Evolutionary conservation across 2,329 filamentous ascomycete genomes (phyloP), one percentile per base, ranked within the genome.

Genomic region (Fusarium domesticum): DNA sequence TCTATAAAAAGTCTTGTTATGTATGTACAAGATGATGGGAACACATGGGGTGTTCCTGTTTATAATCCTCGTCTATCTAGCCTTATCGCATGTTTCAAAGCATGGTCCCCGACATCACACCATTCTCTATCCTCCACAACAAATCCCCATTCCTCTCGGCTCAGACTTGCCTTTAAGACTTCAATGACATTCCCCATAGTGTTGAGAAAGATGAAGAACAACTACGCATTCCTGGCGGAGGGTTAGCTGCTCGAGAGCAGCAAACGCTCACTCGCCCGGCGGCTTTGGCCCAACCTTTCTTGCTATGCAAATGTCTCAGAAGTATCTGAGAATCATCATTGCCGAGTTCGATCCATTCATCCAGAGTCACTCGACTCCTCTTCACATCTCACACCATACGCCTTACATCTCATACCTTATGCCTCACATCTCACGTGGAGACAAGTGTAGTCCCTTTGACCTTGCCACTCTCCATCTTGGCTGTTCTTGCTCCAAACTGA

Each of bases 401-500:
- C n/a, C n/a, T n/a, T n/a, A n/a, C n/a, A n/a, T n/a, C n/a, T 28
- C 23, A 28, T 10, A 28, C 8, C 10, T 10, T 11, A 8, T 35
- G 14, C 18, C 11, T 12, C 3, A n/a, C 18, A 10, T 25, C 20
- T 75, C 57, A 76, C 14, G 70, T 68, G 12, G 56, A 56, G 48
- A 84, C 73, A 6, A 79, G 57, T 36, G 81, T 78, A 4, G 87
- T 89, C 1, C 87, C 87, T 58, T 85, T 89, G 11, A 78, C 78
- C 58, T 73, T 80, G 5, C 81, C 78, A 44, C 71, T 78, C 61
- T 89, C 84, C 83, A 92, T 91, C 70, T 91, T 93, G 12, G 88
- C 88, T 4, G 87, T 91, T 54, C 87, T 75, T 3, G 88, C 82
- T 12, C 88, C 88, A 60, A 93, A 93, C 66, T 93, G 88, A 45